Evolutionary conservation across 495 filamentous ascomycete genomes (phyloP), one percentile per base, ranked within the genome.

Genomic region (Penicillium bialowiezense): DNA sequence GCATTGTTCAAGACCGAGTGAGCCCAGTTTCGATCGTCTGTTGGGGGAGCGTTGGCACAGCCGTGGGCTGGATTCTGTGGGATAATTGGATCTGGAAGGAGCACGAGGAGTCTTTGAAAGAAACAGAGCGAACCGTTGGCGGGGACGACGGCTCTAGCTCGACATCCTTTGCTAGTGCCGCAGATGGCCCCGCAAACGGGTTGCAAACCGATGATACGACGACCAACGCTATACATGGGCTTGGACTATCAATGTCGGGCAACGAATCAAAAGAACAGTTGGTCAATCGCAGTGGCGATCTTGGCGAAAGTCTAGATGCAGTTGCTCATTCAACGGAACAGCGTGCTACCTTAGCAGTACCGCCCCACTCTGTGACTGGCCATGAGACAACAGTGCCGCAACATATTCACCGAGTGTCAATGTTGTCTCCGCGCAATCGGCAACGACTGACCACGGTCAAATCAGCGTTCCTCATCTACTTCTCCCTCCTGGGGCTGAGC

Each of bases 401-500:
- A 31, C 55, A 58, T 26, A 48, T 35, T 44, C 63, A 56, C 29
- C 60, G 58, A n/a, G 41, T 60, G 2, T 65, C 58, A 1, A 46
- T 69, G 13, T 66, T 86, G 17, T 84, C 83, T 0, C 75, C 77
- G 1, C 77, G 82, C 18, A 86, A 80, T 44, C 81, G 82, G 37
- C 82, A 87, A 43, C 81, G 88, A 1, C 67, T 91, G 2, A 74
- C 79, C 1, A 90, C 87, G 0, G 78, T 87, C 34, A 98, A 98
- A 65, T 97, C 93, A 1, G 92, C 93, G 1, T 72, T 95, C 21
- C 77, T 98, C 28, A 98, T 98, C 53, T 96, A 95, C 71, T 93
- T 85, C 58, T 85, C 90, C 4, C 76, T 98, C 21, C 79, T 97
- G 13, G 93, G 91, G 3, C 79, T 98, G 3, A 92, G 88, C 20